Base-by-base conservation (phyloP, 2,329 filamentous ascomycete species). In the Orbilia ellipsospora region DNA sequence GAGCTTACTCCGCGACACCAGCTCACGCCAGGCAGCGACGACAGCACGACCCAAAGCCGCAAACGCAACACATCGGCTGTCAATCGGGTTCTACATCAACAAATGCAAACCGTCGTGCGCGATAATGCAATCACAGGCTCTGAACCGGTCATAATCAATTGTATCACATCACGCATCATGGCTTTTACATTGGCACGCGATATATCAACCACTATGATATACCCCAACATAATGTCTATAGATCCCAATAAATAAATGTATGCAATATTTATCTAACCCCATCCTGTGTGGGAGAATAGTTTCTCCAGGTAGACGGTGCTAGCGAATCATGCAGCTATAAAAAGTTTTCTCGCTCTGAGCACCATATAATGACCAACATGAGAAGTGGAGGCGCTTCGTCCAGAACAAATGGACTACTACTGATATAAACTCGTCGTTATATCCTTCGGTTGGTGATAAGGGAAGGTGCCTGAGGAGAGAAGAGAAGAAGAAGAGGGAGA, bases 361-460 rank as follows among this genome's bases (percentile, higher is more conserved):
- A 70, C 54, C 73, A 68, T 62, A 65, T 77, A 77, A 77, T 70
- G 73, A 70, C 65, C 73, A 77, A 72, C 51, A 60, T 42, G 50
- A 77, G 66, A 70, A 76, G 66, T 77, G 73, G 66, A 72, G 45
- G 66, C 59, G 54, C 44, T 75, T 75, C 63, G 64, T 75, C 72
- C 72, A 75, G 72, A 75, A 75, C 72, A 75, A 75, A 63, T 68
- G 64, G 63, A 75, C 72, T 75, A 75, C 72, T 75, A 54, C 50
- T 40, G 72, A 75, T 75, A 75, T 69, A 73, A 64, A 68, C 61
- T 36, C 31, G 18, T 65, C 45, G 69, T 74, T 74, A 66, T 72
- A 72, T 77, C 73, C 66, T 77, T 72, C 66, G 64, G 65, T 69
- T 77, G 73, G 73, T 77, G 73, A 77, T 77, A 77, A 77, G 73